phyloP scores from a whole-genome alignment of 1,284 basidiomycete species.

The Sphaerobolus stellatus region DNA sequence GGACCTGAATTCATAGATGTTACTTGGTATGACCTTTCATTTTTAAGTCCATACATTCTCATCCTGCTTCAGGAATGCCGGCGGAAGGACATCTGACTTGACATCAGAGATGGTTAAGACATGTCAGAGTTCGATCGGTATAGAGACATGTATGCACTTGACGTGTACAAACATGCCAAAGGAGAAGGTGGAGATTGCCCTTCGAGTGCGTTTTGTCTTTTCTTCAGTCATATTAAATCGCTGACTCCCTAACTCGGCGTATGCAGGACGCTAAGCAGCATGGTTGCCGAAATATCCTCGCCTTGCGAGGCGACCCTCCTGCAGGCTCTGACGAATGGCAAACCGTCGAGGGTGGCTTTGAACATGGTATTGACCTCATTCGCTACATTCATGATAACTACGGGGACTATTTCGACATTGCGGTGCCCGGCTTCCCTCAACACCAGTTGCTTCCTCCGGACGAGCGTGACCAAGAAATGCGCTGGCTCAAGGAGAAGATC shows the following conservation, averaged over 20 bases:
- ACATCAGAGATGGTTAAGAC: constrained; percentile 97
- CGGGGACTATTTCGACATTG: constrained; percentile 92
- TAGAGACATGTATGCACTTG: constrained; percentile 98
- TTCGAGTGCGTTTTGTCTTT: constrained; percentile 56
- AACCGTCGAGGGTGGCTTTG: constrained; percentile 85
- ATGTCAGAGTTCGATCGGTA: constrained; percentile 86
- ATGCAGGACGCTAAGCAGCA: constrained; percentile 83
- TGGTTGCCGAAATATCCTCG: constrained; percentile 94
- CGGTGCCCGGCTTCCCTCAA: constrained; percentile 90
- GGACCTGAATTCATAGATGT: constrained; percentile 99
- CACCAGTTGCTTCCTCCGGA: constrained; percentile 59
- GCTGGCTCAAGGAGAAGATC: constrained; percentile 84
- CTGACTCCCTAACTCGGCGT: constrained; percentile 21
- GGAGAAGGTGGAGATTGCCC: constrained; percentile 89
- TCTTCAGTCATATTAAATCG: constrained; percentile 21
- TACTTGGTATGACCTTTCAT: constrained; percentile 68
- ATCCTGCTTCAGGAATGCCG: constrained; percentile 75
- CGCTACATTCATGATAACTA: constrained; percentile 79
- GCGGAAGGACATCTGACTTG: constrained; percentile 89
- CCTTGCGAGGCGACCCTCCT: constrained; percentile 92
- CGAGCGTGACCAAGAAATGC: constrained; percentile 82
- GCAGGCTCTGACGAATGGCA: constrained; percentile 88
- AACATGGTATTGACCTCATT: constrained; percentile 89
- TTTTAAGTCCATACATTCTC: not conserved
- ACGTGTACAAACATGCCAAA: constrained; percentile 98